A percentile compares a stretch with the other conserved stretches of the same genome.
Evolutionary conservation across 257 asterid species (phyloP).

Genomic region (Hygrophila difformis): DNA sequence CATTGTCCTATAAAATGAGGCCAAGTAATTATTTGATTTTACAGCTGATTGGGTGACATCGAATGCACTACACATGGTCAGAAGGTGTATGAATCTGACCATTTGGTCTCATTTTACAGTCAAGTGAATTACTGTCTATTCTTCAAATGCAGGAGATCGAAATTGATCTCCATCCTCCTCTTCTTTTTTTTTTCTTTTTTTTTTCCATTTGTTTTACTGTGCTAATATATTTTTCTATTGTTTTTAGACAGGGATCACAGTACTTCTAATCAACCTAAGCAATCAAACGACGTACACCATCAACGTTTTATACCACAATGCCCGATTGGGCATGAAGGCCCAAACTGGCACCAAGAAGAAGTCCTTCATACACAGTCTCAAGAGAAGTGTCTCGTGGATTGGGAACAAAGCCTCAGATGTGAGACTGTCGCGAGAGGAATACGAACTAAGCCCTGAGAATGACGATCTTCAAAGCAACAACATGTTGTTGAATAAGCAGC

Average conservation of each 20-base stretch:
- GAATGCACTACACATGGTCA: no score
- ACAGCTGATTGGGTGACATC: no score
- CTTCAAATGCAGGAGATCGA: no score
- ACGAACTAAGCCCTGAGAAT: constrained; percentile 53
- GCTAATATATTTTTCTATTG: neutral
- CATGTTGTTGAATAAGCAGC: constrained; percentile 51
- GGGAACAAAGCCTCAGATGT: constrained; percentile 63
- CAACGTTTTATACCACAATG: constrained; percentile 27
- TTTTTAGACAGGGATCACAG: constrained; percentile 64
- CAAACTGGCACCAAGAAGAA: constrained; percentile 14
- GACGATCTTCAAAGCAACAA: constrained; percentile 44
- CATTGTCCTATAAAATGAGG: no score
- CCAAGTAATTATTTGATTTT: no score
- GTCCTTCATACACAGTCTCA: constrained; percentile 39
- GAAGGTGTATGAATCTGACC: no score
- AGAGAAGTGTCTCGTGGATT: constrained; percentile 59
- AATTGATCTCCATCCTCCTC: no score
- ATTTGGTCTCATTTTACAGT: no score
- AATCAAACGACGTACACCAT: constrained; percentile 37
- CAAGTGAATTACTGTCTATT: no score
- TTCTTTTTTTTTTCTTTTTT: no score
- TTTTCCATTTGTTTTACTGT: no score
- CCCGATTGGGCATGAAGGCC: constrained; percentile 11
- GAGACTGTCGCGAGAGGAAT: constrained; percentile 52
- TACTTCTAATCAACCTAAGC: constrained; percentile 81